Percentiles rank a stretch among this genome's conserved stretches.
Evolutionary conservation across 2,329 filamentous ascomycete genomes (phyloP).

Genomic region (Diaporthe nobilis): DNA sequence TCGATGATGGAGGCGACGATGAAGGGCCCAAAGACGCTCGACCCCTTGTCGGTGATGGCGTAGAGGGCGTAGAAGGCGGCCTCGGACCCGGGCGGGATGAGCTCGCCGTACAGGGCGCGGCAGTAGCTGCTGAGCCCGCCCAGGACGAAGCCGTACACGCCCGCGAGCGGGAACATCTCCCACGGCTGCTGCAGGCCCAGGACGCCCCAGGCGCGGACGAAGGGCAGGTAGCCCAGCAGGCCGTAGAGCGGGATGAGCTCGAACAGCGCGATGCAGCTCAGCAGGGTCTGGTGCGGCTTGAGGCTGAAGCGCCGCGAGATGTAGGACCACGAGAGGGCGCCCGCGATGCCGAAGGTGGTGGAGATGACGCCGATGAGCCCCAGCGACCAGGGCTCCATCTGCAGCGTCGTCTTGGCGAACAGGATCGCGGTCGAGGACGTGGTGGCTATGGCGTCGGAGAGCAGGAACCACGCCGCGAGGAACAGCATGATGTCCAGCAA

Average conservation of each 20-base stretch:
- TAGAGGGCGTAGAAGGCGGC: conserved; percentile 97
- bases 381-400: conserved; percentile 89
- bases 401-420: conserved; percentile 93
- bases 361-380: conserved; percentile 95
- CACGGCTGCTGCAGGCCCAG: conserved; percentile 92
- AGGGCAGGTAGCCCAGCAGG: conserved; percentile 87
- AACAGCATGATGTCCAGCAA: conserved; percentile 83
- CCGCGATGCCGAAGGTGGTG: conserved; percentile 85
- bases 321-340: conserved; percentile 90
- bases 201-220: conserved; percentile 80
- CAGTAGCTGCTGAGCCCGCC: conserved; percentile 95
- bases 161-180: conserved; percentile 96
- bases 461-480: conserved; percentile 91
- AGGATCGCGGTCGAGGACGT: conserved; percentile 95
- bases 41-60: conserved; percentile 97
- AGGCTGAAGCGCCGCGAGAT: conserved; percentile 80
- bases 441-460: conserved; percentile 94
- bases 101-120: conserved; percentile 89
- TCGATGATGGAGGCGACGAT: conserved; percentile 96
- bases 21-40: conserved; percentile 91
- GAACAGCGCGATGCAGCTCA: conserved; percentile 91
- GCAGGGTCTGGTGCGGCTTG: conserved; percentile 86
- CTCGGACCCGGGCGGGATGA: conserved; percentile 94
- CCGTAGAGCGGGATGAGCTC: conserved; percentile 95
- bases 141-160: conserved; percentile 92